phyloP scores from a whole-genome alignment of 441 rosid species.

The Mallotus repandus region DNA sequence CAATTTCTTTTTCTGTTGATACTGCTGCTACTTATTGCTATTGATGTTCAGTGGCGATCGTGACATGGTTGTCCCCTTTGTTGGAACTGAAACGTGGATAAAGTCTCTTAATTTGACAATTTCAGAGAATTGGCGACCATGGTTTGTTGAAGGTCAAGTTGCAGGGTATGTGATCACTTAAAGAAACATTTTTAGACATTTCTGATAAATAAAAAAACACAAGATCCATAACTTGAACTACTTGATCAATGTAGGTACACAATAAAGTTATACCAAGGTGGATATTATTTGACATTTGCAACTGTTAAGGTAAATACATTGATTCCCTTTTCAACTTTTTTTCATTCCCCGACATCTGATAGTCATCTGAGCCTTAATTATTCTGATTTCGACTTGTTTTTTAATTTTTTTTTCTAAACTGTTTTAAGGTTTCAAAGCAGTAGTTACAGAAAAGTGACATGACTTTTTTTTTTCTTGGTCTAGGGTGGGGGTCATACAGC shows the following conservation, averaged over 20 bases:
- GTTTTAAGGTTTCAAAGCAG: no score
- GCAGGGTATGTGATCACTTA: conserved; percentile 27
- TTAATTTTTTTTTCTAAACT: no score
- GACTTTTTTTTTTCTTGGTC: not conserved
- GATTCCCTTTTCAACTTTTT: not conserved
- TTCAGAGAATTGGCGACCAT: conserved; percentile 29
- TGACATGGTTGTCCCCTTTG: conserved; percentile 30
- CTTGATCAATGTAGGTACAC: conserved; percentile 26
- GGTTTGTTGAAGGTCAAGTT: conserved; percentile 39
- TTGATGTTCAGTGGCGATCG: conserved; percentile 30
- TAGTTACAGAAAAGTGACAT: no score
- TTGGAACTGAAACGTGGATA: conserved; percentile 32
- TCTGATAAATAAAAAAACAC: not conserved
- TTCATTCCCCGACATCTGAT: no score
- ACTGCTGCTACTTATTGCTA: no score
- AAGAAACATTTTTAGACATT: not conserved
- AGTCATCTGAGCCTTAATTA: no score
- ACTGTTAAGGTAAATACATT: conserved; percentile 29
- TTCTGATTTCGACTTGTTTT: no score
- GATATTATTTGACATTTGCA: conserved; percentile 31
- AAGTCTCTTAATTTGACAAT: conserved; percentile 19
- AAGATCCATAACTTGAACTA: not conserved
- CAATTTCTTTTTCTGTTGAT: no score
- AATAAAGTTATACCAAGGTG: conserved; percentile 11
- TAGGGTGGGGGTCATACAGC: conserved; percentile 48